These are phyloP conservation scores for Penicillium sp. DNA, from an alignment of 2,329 filamentous ascomycete genomes.

Conservation along the genomic window DNA sequence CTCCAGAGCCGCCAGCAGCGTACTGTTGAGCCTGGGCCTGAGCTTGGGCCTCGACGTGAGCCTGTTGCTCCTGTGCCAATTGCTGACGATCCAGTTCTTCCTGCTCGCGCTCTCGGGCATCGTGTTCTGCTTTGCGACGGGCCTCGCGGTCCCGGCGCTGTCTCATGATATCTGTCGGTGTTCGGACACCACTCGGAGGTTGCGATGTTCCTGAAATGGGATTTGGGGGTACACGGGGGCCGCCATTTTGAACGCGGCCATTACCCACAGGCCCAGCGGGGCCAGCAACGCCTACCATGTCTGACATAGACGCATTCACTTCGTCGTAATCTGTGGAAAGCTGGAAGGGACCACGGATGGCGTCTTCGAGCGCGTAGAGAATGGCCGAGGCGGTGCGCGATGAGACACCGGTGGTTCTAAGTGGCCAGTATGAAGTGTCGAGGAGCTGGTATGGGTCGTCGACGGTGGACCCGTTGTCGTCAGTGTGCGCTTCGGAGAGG, in stretches of 20 bases:
- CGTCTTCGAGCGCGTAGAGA: conserved; percentile 88
- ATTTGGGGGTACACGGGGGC: conserved; percentile 52
- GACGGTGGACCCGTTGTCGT: conserved; percentile 33
- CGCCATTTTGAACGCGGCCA: conserved; percentile 59
- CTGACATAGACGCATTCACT: conserved; percentile 90
- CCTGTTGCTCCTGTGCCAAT: conserved; percentile 38
- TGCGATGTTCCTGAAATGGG: conserved; percentile 55
- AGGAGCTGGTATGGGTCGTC: conserved; percentile 32
- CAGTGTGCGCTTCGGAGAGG: conserved; percentile 36
- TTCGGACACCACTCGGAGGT: conserved; percentile 66
- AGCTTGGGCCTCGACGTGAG: conserved; percentile 26
- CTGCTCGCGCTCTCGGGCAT: conserved; percentile 58
- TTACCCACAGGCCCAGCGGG: conserved; percentile 49
- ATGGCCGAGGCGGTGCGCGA: conserved; percentile 85
- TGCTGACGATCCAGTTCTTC: conserved; percentile 52
- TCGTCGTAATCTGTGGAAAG: conserved; percentile 85
- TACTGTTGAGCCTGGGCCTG: conserved; percentile 35
- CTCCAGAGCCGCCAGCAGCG: conserved; percentile 47
- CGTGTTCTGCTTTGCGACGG: conserved; percentile 66
- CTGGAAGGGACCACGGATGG: conserved; percentile 74
- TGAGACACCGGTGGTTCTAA: conserved; percentile 64
- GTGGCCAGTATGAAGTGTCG: conserved; percentile 55
- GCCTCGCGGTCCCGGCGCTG: conserved; percentile 77
- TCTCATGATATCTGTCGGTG: conserved; percentile 89
- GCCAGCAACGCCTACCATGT: conserved; percentile 66